Conservation (phyloP, 2,329 filamentous ascomycete genomes). For the Scytalidium lignicola region DNA sequence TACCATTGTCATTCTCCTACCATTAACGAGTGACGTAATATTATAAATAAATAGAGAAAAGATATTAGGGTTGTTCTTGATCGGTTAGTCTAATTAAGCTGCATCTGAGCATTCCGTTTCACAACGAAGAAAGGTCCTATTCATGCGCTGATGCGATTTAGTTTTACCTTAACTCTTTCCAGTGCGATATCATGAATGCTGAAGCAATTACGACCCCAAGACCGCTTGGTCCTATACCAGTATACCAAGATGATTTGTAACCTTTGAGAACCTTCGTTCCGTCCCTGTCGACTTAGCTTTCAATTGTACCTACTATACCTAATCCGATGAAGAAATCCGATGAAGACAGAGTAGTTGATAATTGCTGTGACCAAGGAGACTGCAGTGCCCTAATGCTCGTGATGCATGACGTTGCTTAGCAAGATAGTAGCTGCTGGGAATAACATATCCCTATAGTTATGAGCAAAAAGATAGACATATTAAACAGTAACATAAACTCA, state of each 20-base stretch:
- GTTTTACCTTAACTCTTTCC: too few species aligned
- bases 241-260: slow-evolving; percentile 36
- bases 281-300: slow-evolving; percentile 17
- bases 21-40: too few species aligned
- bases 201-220: slow-evolving; percentile 26
- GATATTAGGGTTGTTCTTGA: too few species aligned
- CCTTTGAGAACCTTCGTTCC: slow-evolving; percentile 27
- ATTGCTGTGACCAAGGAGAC: slow-evolving; percentile 43
- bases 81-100: too few species aligned
- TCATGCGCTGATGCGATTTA: too few species aligned
- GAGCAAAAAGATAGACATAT: slow-evolving; percentile 16
- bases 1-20: too few species aligned
- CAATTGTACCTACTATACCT: slow-evolving; percentile 39
- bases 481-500: slow-evolving; percentile 37
- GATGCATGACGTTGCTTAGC: slow-evolving; percentile 44
- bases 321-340: slow-evolving; percentile 35
- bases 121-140: too few species aligned
- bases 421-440: slow-evolving; percentile 48
- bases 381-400: slow-evolving; percentile 45
- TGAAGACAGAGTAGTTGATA: slow-evolving; percentile 36
- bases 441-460: slow-evolving; percentile 47
- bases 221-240: slow-evolving; percentile 32
- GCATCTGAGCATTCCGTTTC: too few species aligned
- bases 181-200: too few species aligned
- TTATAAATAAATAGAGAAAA: too few species aligned